Conservation (phyloP, 805 yeast genomes). For the Kodamaea restingae region DNA sequence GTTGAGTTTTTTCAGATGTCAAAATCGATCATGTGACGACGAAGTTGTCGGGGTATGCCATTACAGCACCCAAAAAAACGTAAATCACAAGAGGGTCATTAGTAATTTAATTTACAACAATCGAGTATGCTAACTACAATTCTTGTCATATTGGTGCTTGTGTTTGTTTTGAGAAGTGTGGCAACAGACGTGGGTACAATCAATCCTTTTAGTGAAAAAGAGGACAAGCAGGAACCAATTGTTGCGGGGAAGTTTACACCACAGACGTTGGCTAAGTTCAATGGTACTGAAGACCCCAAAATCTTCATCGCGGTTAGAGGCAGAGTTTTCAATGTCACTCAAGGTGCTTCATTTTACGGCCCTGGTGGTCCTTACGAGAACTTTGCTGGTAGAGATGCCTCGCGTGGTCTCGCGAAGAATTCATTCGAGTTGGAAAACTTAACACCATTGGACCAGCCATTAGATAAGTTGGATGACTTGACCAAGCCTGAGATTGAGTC, state of each 20-base stretch:
- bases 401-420: slow-evolving; percentile 85
- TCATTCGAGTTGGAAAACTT: slow-evolving; percentile 71
- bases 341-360: slow-evolving; percentile 83
- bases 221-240: slow-evolving; percentile 25
- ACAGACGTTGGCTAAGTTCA: slow-evolving; percentile 61
- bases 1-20: not conserved
- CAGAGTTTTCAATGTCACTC: slow-evolving; percentile 76
- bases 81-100: slow-evolving; percentile 3
- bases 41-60: not conserved
- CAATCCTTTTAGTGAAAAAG: slow-evolving; percentile 29
- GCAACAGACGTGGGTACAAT: slow-evolving; percentile 23
- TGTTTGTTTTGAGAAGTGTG: slow-evolving; percentile 29
- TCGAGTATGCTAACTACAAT: slow-evolving; percentile 25
- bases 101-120: not conserved
- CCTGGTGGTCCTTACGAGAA: slow-evolving; percentile 94
- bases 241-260: slow-evolving; percentile 68
- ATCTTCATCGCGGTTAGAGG: slow-evolving; percentile 88
- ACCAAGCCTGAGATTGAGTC: slow-evolving; percentile 57
- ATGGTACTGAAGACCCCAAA: slow-evolving; percentile 75
- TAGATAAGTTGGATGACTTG: slow-evolving; percentile 68
- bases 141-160: slow-evolving; percentile 26
- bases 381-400: slow-evolving; percentile 95
- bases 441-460: slow-evolving; percentile 68
- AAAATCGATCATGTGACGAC: not conserved
- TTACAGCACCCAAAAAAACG: not conserved